Conservation (phyloP, 768 basidiomycete species). For the Trichaptum fuscoviolaceum region DNA sequence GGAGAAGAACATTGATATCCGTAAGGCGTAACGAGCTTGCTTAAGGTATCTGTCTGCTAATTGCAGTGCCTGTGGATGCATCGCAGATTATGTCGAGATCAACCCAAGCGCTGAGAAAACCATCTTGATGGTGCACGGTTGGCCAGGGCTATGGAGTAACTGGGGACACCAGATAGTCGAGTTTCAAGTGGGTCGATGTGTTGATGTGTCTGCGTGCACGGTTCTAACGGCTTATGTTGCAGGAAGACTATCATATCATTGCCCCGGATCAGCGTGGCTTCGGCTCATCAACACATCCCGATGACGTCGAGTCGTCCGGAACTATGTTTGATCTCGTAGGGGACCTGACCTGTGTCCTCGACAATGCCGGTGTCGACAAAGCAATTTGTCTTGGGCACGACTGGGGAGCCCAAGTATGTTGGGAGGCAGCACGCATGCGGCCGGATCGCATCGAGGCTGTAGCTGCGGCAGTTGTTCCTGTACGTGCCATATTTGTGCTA, state of each 20-base stretch:
- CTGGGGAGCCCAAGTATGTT: slow-evolving; percentile 67
- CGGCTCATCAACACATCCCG: slow-evolving; percentile 60
- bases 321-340: slow-evolving; percentile 54
- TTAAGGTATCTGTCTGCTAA: not conserved
- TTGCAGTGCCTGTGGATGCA: not conserved
- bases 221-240: slow-evolving; percentile 2
- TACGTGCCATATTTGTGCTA: slow-evolving; percentile 24
- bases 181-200: slow-evolving; percentile 41
- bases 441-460: slow-evolving; percentile 61
- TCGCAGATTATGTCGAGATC: slow-evolving; percentile 57
- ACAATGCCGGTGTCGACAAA: slow-evolving; percentile 40
- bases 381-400: slow-evolving; percentile 71
- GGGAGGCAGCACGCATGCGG: slow-evolving; percentile 60
- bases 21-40: slow-evolving; percentile 27
- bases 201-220: not conserved
- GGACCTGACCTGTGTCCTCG: slow-evolving; percentile 60
- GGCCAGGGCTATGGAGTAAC: slow-evolving; percentile 72
- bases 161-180: slow-evolving; percentile 70
- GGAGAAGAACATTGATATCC: slow-evolving; percentile 33
- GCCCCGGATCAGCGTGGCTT: slow-evolving; percentile 67
- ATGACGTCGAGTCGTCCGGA: slow-evolving; percentile 53
- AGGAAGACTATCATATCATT: slow-evolving; percentile 60
- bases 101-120: slow-evolving; percentile 48
- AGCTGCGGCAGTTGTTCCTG: slow-evolving; percentile 55
- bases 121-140: slow-evolving; percentile 70